phyloP scores from a whole-genome alignment of 2,329 filamentous ascomycete genomes.

The Aspergillus ibericus region DNA sequence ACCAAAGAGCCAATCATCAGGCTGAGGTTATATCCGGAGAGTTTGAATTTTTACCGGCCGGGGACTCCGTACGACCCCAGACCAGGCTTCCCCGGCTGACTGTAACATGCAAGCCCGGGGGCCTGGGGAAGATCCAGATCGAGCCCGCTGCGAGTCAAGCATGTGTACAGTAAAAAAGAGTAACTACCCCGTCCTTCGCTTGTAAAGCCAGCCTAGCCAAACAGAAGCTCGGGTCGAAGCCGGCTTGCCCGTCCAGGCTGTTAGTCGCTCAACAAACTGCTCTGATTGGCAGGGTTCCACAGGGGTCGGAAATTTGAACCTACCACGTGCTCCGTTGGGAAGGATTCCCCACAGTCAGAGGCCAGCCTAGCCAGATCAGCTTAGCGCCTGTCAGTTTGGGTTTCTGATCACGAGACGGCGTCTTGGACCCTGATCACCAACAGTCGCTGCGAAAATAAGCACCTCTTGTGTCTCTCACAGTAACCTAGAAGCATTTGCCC shows the following conservation, averaged over 20 bases:
- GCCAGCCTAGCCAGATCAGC: neutral
- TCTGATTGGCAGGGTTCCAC: neutral
- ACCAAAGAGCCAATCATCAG: neutral
- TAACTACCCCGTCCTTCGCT: too few species aligned
- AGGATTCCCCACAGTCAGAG: neutral
- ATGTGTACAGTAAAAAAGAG: too few species aligned
- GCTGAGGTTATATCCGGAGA: neutral
- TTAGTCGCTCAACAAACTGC: neutral
- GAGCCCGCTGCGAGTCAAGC: neutral
- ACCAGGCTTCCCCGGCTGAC: neutral
- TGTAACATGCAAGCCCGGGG: neutral
- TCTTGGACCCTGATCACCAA: neutral
- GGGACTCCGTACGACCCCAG: neutral
- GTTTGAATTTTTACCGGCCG: neutral
- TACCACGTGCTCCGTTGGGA: neutral
- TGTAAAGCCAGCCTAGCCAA: conserved; percentile 15
- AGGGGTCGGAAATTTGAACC: neutral
- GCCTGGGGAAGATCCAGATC: neutral
- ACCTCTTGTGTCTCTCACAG: neutral
- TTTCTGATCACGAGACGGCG: neutral
- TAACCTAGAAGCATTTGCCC: neutral
- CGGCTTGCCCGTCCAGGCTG: neutral
- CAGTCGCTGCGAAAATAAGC: neutral
- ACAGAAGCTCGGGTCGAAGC: conserved; percentile 26
- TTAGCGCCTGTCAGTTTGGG: neutral